Percentiles rank a stretch among this genome's conserved stretches.
These are phyloP conservation scores for Fonsecaea pugnacius DNA, from an alignment of 2,329 filamentous ascomycete genomes.

Conservation along the genomic window DNA sequence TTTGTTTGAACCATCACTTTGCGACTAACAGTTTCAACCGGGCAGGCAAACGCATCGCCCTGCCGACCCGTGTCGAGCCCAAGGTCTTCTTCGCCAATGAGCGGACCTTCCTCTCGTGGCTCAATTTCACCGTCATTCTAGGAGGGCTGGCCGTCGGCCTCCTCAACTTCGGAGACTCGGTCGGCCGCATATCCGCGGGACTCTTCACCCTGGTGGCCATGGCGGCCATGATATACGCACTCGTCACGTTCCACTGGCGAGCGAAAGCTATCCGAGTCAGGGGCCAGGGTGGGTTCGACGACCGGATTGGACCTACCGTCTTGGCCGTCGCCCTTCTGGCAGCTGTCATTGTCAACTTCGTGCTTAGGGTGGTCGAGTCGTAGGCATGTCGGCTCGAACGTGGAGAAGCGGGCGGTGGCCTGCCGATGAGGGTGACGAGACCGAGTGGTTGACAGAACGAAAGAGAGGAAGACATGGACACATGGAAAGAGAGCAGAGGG, in stretches of 20 bases:
- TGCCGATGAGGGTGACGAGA: background rate
- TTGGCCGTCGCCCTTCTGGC: conserved; percentile 82
- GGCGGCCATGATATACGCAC: conserved; percentile 91
- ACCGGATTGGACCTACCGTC: conserved; percentile 90
- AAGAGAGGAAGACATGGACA: background rate
- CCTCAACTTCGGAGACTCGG: conserved; percentile 94
- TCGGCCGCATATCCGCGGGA: conserved; percentile 90
- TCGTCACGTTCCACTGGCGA: conserved; percentile 96
- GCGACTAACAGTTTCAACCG: conserved; percentile 9
- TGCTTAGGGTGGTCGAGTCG: conserved; percentile 62
- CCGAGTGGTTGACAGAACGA: background rate
- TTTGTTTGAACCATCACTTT: conserved; percentile 5
- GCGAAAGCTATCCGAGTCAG: conserved; percentile 88
- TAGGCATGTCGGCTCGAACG: background rate
- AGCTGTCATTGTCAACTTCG: conserved; percentile 95
- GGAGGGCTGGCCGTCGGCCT: conserved; percentile 95
- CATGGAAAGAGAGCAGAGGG: background rate
- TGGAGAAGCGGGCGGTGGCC: background rate
- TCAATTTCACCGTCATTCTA: conserved; percentile 99
- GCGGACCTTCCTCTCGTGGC: conserved; percentile 98
- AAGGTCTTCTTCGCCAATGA: conserved; percentile 99
- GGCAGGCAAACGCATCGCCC: conserved; percentile 93
- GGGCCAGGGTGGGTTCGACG: conserved; percentile 94
- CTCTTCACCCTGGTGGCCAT: conserved; percentile 94
- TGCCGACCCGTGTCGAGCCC: conserved; percentile 95